phyloP scores from a whole-genome alignment of 116 monocot genomes.

The Papilionanthe hybrid region DNA sequence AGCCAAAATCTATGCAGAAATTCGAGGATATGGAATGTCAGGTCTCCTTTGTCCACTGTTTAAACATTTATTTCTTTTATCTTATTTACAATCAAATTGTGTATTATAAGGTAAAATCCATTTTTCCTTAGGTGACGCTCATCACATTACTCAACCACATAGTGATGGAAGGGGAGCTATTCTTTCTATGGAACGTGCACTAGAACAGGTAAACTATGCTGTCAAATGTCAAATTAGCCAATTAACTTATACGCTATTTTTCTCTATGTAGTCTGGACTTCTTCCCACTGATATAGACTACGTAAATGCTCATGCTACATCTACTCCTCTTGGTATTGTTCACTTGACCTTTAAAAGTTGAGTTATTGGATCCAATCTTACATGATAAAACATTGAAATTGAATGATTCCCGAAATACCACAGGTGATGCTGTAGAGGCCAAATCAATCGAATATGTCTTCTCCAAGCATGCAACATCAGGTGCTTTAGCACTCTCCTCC shows the following conservation, averaged over 20 bases:
- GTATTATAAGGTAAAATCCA: neutral
- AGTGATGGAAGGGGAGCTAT: constrained; percentile 89
- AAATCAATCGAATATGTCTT: constrained; percentile 82
- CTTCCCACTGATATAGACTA: constrained; percentile 74
- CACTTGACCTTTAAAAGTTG: neutral
- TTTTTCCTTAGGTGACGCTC: constrained; percentile 67
- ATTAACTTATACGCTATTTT: constrained; percentile 4
- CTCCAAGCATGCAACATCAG: constrained; percentile 72
- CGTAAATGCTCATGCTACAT: constrained; percentile 97
- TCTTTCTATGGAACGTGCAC: constrained; percentile 77
- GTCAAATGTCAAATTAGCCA: neutral
- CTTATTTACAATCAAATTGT: neutral
- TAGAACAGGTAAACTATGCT: constrained; percentile 56
- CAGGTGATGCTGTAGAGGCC: constrained; percentile 86
- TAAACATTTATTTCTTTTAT: neutral
- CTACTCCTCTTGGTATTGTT: constrained; percentile 81
- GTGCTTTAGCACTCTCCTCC: constrained; percentile 75
- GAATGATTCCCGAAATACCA: neutral
- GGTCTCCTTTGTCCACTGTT: constrained; percentile 27
- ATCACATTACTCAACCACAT: constrained; percentile 95
- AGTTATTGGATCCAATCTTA: neutral
- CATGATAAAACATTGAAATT: neutral
- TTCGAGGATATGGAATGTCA: constrained; percentile 96
- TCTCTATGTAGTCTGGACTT: constrained; percentile 72
- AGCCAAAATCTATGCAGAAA: constrained; percentile 93